Base-by-base conservation (phyloP, 2,329 filamentous ascomycete genomes). In the Curvularia sp. region DNA sequence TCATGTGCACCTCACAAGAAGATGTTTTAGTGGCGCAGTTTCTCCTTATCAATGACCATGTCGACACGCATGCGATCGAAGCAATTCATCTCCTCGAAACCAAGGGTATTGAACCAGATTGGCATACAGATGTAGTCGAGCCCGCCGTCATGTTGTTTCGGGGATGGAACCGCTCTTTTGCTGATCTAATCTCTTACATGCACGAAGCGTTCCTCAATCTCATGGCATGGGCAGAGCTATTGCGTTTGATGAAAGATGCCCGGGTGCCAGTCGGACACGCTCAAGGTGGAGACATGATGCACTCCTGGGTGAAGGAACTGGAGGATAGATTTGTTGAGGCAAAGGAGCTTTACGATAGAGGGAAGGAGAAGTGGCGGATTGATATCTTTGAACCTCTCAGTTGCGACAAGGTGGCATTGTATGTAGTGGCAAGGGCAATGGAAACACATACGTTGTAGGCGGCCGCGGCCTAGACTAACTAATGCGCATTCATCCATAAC, bases 161-260 rank as follows among this genome's bases (percentile, higher is more conserved):
- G 31, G 58, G 50, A 20, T 66, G 62, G 60, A 60, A 53, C 3
- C 13, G 39, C 4, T 31, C 49, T 2, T 38, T 18, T 13, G 43
- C 51, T 18, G 57, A 44, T 15, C 35, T 31, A 12, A 61, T 57
- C 20, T 63, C 64, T 26, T 42, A 8, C 46, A 49, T 26, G 35
- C 42, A 53, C 12, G 58, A 61, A 6, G 41, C 49, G 1, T 66
- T 64, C 13, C 57, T 63, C 6, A 57, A 58, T 26, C 49, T 67
- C 2, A 9, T 66, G 1, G 55, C 55, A 2, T 67, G 58, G 58
- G 63, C 61, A 4, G 58, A 66, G 39, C 13, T 65, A 13, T 58
- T 62, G 12, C 54, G 60, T 12, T 50, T 62, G 43, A 63, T 66
- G 50, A 63, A 63, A 31, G 20, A 50, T 7, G 39, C 42, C 24